Evolutionary conservation across 202 grass and related monocot species (phyloP).

Genomic region (Zoysia matrella): DNA sequence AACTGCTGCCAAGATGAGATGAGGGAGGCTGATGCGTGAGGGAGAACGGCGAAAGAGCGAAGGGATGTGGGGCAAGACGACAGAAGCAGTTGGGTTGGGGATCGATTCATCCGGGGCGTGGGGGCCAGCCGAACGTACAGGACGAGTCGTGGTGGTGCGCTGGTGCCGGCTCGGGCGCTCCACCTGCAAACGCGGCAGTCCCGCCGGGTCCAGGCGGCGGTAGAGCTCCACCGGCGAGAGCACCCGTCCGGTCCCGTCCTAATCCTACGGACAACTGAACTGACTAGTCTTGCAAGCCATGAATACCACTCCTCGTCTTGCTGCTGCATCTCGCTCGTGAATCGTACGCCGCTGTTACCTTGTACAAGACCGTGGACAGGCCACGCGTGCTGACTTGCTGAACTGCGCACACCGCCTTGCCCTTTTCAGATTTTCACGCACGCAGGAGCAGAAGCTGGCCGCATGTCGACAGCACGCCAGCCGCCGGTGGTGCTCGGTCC

Average conservation of each 20-base stretch:
- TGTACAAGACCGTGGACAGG: background rate
- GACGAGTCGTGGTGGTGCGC: background rate
- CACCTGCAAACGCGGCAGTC: slow-evolving; percentile 29
- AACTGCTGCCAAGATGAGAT: too few relatives aligned
- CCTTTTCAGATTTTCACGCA: background rate
- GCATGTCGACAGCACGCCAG: too few relatives aligned
- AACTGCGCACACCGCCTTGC: background rate
- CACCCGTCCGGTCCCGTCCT: too few relatives aligned
- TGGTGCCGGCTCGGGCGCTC: slow-evolving; percentile 16
- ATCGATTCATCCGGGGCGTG: slow-evolving; percentile 1
- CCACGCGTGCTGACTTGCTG: background rate
- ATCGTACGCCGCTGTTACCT: background rate
- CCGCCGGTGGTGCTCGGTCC: slow-evolving; percentile 1
- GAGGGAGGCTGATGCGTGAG: too few relatives aligned
- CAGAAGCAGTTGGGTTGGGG: too few relatives aligned
- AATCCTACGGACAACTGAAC: too few relatives aligned
- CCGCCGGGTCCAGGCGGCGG: background rate
- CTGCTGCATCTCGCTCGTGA: background rate
- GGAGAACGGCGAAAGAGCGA: too few relatives aligned
- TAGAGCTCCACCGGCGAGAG: too few relatives aligned
- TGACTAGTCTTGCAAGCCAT: too few relatives aligned
- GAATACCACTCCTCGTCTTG: too few relatives aligned
- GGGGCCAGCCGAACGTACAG: background rate
- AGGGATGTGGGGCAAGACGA: too few relatives aligned
- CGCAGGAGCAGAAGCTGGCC: too few relatives aligned